A percentile compares a stretch with the other conserved stretches of the same genome.
phyloP scores from a whole-genome alignment of 768 basidiomycete genomes.

The Lactifluus volemus region DNA sequence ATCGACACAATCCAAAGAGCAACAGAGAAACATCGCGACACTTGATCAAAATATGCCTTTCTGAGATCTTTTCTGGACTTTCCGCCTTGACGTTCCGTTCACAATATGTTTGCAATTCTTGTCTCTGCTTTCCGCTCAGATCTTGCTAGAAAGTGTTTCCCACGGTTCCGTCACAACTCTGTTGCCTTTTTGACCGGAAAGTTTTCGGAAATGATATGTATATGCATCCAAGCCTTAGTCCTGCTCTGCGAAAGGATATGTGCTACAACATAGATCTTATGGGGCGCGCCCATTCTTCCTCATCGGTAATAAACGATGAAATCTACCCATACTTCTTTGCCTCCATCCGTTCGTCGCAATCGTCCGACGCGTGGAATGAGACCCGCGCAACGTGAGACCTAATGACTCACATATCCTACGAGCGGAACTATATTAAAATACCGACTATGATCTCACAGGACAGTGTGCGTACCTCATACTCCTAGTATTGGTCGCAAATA shows the following conservation, averaged over 20 bases:
- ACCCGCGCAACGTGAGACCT: constrained; percentile 72
- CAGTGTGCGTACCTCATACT: constrained; percentile 46
- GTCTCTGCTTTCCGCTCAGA: not conserved
- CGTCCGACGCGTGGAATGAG: constrained; percentile 70
- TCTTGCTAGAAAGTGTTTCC: not conserved
- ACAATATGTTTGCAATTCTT: not conserved
- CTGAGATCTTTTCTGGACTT: not conserved
- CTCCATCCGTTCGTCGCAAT: constrained; percentile 54
- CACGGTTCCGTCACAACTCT: not conserved
- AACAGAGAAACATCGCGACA: not conserved
- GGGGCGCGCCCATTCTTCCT: constrained; percentile 14
- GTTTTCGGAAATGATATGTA: too few relatives aligned
- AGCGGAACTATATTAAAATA: not conserved
- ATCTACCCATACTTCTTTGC: constrained; percentile 82
- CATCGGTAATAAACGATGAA: constrained; percentile 76
- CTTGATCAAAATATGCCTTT: not conserved
- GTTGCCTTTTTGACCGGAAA: not conserved
- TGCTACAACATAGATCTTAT: not conserved
- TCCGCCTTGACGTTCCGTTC: not conserved
- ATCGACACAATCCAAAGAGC: constrained; percentile 3
- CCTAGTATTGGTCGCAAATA: constrained; percentile 78
- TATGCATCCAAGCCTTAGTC: not conserved
- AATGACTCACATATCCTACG: constrained; percentile 75
- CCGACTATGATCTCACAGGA: not conserved
- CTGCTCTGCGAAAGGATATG: not conserved